Evolutionary conservation across 352 stramenopile genomes (phyloP).

Genomic region (Phytophthora sp.): DNA sequence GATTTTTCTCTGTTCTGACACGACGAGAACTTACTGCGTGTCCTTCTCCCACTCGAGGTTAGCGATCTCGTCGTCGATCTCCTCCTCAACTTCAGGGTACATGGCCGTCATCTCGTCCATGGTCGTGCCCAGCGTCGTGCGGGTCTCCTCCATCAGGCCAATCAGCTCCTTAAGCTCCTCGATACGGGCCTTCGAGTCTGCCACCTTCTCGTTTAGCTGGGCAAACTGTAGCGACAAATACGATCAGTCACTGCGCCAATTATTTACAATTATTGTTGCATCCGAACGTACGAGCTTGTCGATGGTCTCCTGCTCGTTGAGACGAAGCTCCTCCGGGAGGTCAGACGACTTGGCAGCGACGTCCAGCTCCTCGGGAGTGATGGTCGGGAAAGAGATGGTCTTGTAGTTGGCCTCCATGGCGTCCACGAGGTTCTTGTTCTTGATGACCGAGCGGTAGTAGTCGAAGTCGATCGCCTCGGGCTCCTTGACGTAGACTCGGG

Average conservation of each 20-base stretch:
- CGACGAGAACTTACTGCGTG: slow-evolving; percentile 60
- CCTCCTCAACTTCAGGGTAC: slow-evolving; percentile 85
- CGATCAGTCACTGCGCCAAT: slow-evolving; percentile 12
- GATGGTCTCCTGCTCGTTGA: slow-evolving; percentile 85
- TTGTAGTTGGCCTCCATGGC: slow-evolving; percentile 88
- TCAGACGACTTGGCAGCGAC: slow-evolving; percentile 49
- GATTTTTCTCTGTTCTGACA: slow-evolving; percentile 7
- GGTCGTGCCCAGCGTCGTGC: slow-evolving; percentile 83
- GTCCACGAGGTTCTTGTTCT: slow-evolving; percentile 90
- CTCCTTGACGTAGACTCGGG: slow-evolving; percentile 74
- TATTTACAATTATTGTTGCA: neutral
- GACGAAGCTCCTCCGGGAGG: slow-evolving; percentile 55
- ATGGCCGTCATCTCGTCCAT: slow-evolving; percentile 87
- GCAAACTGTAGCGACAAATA: slow-evolving; percentile 48
- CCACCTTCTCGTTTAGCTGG: slow-evolving; percentile 82
- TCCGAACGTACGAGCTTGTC: slow-evolving; percentile 61
- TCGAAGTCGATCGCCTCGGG: slow-evolving; percentile 87
- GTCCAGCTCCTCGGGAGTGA: slow-evolving; percentile 78
- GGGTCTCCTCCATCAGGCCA: slow-evolving; percentile 82
- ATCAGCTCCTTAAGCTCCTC: slow-evolving; percentile 88
- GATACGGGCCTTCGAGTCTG: slow-evolving; percentile 87
- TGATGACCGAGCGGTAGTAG: slow-evolving; percentile 86
- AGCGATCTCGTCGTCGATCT: slow-evolving; percentile 90
- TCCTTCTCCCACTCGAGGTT: slow-evolving; percentile 92
- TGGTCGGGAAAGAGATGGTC: slow-evolving; percentile 83